Conservation (phyloP, 2,329 filamentous ascomycete genomes). For the Immersiporthe knoxdaviesiana region DNA sequence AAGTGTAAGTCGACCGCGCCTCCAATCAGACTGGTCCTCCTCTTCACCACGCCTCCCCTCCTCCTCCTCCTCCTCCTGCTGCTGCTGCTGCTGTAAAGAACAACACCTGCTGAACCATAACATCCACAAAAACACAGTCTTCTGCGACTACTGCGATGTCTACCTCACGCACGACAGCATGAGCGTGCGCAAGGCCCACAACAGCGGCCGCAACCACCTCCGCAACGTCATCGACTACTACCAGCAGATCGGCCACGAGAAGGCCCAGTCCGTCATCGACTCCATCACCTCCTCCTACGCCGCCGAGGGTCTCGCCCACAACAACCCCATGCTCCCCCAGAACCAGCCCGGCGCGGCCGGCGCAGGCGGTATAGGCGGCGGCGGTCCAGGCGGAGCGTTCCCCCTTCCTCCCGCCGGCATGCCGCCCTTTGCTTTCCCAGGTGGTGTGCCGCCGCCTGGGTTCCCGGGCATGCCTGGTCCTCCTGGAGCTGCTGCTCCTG, state of each 20-base stretch:
- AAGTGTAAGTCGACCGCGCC: conserved; percentile 72
- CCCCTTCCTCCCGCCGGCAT: conserved; percentile 39
- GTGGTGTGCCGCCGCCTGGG: conserved; percentile 36
- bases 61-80: not conserved
- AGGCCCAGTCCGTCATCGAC: conserved; percentile 97
- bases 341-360: conserved; percentile 63
- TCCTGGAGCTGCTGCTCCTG: conserved; percentile 16
- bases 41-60: not conserved
- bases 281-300: conserved; percentile 96
- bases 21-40: not conserved
- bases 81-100: too few species aligned
- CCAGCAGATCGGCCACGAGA: conserved; percentile 98
- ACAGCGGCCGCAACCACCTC: conserved; percentile 92
- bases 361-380: conserved; percentile 44
- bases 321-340: conserved; percentile 80
- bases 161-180: conserved; percentile 99
- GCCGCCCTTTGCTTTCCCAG: conserved; percentile 36
- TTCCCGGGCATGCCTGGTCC: conserved; percentile 33
- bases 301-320: conserved; percentile 84
- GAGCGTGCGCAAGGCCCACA: conserved; percentile 99
- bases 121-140: conserved; percentile 57
- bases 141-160: conserved; percentile 99
- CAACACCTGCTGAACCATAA: not conserved
- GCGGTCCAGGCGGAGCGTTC: conserved; percentile 34
- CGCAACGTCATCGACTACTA: conserved; percentile 99